A percentile compares a stretch with the other conserved stretches of the same genome.
phyloP scores from a whole-genome alignment of 139 green algal species.

The Chlamydomonas sphaeroides region DNA sequence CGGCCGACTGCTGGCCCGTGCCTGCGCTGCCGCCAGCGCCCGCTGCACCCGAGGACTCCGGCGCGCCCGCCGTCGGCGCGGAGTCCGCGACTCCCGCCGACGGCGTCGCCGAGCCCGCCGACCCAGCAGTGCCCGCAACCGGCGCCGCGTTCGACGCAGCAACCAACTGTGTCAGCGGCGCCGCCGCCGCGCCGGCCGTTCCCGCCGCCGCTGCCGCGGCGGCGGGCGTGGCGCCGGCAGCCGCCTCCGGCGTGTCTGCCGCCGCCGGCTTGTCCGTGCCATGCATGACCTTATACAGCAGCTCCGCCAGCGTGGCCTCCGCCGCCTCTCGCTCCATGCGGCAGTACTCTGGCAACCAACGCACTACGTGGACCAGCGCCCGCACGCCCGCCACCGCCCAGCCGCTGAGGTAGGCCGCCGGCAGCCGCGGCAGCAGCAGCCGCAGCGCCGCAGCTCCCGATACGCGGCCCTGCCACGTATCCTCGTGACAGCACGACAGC shows the following conservation, averaged over 20 bases:
- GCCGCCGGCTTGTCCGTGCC: constrained; percentile 16
- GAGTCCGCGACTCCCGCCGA: neutral
- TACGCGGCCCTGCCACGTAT: constrained; percentile 81
- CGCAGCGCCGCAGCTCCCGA: constrained; percentile 82
- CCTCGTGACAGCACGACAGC: constrained; percentile 90
- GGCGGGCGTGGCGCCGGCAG: neutral
- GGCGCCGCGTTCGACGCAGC: no score
- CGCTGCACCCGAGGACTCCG: neutral
- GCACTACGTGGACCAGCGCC: constrained; percentile 81
- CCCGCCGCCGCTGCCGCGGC: neutral
- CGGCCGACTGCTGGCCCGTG: neutral
- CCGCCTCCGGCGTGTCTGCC: neutral
- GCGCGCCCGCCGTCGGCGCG: neutral
- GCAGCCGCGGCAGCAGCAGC: constrained; percentile 63
- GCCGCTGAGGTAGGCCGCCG: constrained; percentile 53
- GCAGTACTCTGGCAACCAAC: constrained; percentile 75
- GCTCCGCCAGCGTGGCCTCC: constrained; percentile 43
- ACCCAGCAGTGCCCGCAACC: neutral
- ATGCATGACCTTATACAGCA: constrained; percentile 59
- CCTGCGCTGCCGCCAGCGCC: neutral
- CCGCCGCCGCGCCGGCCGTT: neutral
- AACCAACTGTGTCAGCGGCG: no score
- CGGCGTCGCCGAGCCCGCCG: neutral
- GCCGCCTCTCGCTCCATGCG: constrained; percentile 65
- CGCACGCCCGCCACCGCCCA: constrained; percentile 59